A percentile compares a stretch with the other conserved stretches of the same genome.
These are phyloP conservation scores for Leishmania gerbilli DNA, from an alignment of 208 protist species.

Conservation along the genomic window DNA sequence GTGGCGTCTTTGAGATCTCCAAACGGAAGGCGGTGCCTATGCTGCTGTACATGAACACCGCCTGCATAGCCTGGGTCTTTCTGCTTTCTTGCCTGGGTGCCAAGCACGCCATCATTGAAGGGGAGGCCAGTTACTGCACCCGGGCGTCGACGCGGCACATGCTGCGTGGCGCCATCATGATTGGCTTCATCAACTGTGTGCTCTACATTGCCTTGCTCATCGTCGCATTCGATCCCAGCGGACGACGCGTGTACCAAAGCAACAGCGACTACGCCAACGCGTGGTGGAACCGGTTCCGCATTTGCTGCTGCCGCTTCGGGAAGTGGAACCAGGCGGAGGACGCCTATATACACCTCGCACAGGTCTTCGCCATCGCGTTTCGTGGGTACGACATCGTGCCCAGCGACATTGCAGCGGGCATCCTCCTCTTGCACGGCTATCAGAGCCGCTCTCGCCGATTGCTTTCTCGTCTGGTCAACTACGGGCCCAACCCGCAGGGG, in stretches of 20 bases:
- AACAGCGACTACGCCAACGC: constrained; percentile 62
- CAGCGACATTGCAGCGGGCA: constrained; percentile 81
- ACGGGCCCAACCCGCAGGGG: constrained; percentile 31
- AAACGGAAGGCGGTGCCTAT: constrained; percentile 58
- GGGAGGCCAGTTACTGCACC: constrained; percentile 27
- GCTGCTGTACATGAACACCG: constrained; percentile 56
- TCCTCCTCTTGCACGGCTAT: constrained; percentile 79
- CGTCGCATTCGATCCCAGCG: constrained; percentile 59
- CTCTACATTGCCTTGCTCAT: constrained; percentile 47
- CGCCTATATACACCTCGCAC: constrained; percentile 59
- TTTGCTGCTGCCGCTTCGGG: constrained; percentile 59
- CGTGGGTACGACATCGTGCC: constrained; percentile 85
- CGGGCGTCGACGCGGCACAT: constrained; percentile 24
- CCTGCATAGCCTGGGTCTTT: constrained; percentile 28
- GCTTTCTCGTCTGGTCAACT: constrained; percentile 32
- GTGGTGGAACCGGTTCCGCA: constrained; percentile 66
- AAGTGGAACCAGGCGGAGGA: constrained; percentile 35
- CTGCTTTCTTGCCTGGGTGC: constrained; percentile 34
- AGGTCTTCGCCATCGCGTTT: constrained; percentile 73
- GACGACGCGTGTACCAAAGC: constrained; percentile 34
- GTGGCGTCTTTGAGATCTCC: constrained; percentile 67
- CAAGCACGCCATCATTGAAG: constrained; percentile 48
- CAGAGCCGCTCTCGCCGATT: constrained; percentile 50
- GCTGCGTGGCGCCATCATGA: constrained; percentile 33
- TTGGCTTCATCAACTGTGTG: constrained; percentile 40